A percentile compares a stretch with the other conserved stretches of the same genome.
phyloP scores from a whole-genome alignment of 2,329 filamentous ascomycete genomes.

The Colletotrichum chlorophyti region DNA sequence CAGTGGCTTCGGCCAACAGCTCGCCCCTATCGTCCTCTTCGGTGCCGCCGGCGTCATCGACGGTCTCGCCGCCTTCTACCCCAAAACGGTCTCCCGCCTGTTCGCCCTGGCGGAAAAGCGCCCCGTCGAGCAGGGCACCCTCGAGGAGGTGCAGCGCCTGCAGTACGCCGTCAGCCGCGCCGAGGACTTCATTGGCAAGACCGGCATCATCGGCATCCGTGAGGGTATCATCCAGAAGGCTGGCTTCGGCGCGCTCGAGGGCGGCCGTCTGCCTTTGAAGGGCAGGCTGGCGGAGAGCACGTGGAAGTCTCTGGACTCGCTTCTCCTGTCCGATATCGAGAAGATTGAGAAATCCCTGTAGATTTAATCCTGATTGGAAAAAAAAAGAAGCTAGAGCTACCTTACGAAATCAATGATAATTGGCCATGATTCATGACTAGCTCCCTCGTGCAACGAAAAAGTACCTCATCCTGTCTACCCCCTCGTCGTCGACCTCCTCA shows the following conservation, averaged over 20 bases:
- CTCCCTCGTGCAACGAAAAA: background rate
- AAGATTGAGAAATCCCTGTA: conserved; percentile 28
- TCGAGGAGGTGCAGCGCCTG: conserved; percentile 61
- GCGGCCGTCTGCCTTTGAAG: conserved; percentile 63
- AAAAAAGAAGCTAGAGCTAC: background rate
- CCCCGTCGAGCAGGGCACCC: conserved; percentile 45
- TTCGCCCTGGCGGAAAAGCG: conserved; percentile 53
- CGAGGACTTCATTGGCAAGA: conserved; percentile 67
- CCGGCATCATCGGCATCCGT: conserved; percentile 69
- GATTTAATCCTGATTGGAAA: background rate
- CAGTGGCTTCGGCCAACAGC: conserved; percentile 71
- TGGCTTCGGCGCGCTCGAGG: conserved; percentile 63
- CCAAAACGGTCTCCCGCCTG: conserved; percentile 65
- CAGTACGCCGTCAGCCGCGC: conserved; percentile 68
- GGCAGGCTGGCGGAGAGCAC: conserved; percentile 62
- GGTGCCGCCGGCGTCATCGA: conserved; percentile 72
- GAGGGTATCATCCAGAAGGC: conserved; percentile 64
- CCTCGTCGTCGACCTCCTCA: too few relatives aligned
- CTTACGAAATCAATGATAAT: conserved; percentile 7
- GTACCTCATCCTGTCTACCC: too few relatives aligned
- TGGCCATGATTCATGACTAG: background rate
- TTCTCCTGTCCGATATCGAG: conserved; percentile 26
- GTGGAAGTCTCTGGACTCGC: conserved; percentile 37
- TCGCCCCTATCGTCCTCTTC: conserved; percentile 67
- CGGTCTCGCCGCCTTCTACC: conserved; percentile 69